Base-by-base conservation (phyloP, 2,329 filamentous ascomycete genomes). In the Ilyonectria robusta region DNA sequence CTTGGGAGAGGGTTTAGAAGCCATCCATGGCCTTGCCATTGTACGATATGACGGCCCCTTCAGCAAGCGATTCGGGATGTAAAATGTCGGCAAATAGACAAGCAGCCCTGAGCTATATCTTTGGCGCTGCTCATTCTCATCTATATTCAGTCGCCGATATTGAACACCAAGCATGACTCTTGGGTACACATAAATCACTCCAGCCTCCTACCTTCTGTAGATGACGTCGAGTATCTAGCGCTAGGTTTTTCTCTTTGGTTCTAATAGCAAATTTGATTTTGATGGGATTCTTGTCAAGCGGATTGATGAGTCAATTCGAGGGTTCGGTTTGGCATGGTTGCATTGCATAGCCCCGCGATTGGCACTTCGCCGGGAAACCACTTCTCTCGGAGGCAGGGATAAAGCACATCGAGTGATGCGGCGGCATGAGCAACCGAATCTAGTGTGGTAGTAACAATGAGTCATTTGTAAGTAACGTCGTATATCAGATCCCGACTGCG, bases 81-180 rank as follows among this genome's bases (percentile, higher is more conserved):
- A 66, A 66, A 63, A 65, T 48, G 60, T 47, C 59, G 55, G 62
- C 57, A 65, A 42, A 66, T 73, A 70, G 66, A 67, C 42, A 51
- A 68, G 65, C 61, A 53, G 67, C 60, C 60, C 44, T 61, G 42
- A 56, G 62, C 65, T 62, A 68, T 66, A 47, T 51, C 37, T 65
- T 40, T 54, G 54, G 29, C 29, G 61, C 29, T 46, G 19, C 7
- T 44, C 31, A 37, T 17, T 31, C 11, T 57, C 26, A n/a, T 53
- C 15, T 26, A 19, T 51, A n/a, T 31, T 15, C 50, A 47, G 26
- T 37, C 26, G 50, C 13, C 13, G 3, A 11, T 8, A 21, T 54
- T 21, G 42, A n/a, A n/a, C 23, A 15, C 11, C 26, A 33, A 53
- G 26, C 48, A 42, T 7, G 40, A 17, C 15, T 42, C 15, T 42